These are phyloP conservation scores for Paxillus ammoniavirescens DNA, from an alignment of 768 basidiomycete genomes.

Conservation along the genomic window DNA sequence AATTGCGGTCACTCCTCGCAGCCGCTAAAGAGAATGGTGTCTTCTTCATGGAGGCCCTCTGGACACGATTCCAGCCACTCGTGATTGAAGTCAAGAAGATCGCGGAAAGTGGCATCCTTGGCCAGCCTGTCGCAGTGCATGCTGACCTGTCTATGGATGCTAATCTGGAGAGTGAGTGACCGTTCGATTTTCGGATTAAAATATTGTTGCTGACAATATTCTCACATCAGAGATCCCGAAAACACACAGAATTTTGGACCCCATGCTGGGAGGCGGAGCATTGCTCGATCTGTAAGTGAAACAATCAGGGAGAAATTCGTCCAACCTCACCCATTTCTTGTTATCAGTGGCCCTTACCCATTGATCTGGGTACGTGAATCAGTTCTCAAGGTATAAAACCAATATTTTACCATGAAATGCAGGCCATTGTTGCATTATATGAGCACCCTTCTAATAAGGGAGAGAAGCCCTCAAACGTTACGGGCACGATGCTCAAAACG, in stretches of 20 bases:
- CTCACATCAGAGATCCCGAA: constrained; percentile 52
- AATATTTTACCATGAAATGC: constrained; percentile 12
- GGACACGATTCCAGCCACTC: constrained; percentile 82
- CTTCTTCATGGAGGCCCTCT: constrained; percentile 92
- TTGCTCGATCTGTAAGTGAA: constrained; percentile 74
- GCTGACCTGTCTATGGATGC: constrained; percentile 80
- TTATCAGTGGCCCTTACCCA: constrained; percentile 72
- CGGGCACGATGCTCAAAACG: constrained; percentile 75
- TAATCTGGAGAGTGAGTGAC: constrained; percentile 52
- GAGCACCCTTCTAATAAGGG: constrained; percentile 74
- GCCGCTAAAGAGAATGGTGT: constrained; percentile 76
- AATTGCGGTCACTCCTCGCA: constrained; percentile 68
- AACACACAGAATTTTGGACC: constrained; percentile 77
- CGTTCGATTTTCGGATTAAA: not conserved
- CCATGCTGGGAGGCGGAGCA: constrained; percentile 77
- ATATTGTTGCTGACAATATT: not conserved
- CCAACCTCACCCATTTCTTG: constrained; percentile 4
- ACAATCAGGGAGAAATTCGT: not conserved
- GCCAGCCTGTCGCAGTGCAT: constrained; percentile 61
- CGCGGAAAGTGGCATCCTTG: constrained; percentile 61
- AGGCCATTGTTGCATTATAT: constrained; percentile 78
- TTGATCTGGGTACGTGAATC: constrained; percentile 62
- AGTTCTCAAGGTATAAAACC: not conserved
- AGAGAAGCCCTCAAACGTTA: constrained; percentile 54
- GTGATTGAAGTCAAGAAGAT: constrained; percentile 61